Evolutionary conservation across 1,139 yeast species (phyloP), one percentile per base, ranked within the genome.

Genomic region (Suhomyces coccinellae): DNA sequence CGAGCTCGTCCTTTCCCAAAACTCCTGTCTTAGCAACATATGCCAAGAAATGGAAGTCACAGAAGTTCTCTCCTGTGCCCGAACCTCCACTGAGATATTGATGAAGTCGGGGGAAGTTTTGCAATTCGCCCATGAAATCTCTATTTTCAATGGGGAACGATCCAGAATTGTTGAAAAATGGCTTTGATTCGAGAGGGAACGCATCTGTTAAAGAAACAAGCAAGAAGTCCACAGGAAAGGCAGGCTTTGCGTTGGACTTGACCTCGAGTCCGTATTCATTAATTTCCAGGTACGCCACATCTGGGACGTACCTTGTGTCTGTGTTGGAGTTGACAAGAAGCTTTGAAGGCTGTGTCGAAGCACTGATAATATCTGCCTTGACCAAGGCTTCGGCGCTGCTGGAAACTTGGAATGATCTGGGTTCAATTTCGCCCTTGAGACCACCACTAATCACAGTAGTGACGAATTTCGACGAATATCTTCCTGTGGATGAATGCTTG

Each of bases 381-480:
- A 88, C 88, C 61, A 95, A 73, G 0, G 91, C 95, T 65, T 93
- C 98, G 0, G 96, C 97, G 45, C 83, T 77, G 27, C 83, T 80
- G 6, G 96, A 85, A 0, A 90, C 97, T 65, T 95, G 99, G 64
- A 90, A 95, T 30, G 96, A 82, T 26, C 88, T 73, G 11, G 96
- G 88, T 59, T 93, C 99, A 57, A 95, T 91, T 51, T 90, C 96
- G 14, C 96, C 95, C 43, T 82, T 69, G 15, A 77, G 64, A 50
- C 95, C 95, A 22, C 99, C 99, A 2, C 95, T 80, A 4, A 95
- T 77, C 27, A 91, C 95, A 67, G 97, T 90, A 0, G 99, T 93
- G 22, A 91, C 93, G 62, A 89, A 93, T 59, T 89, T 89, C 12
- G 97, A 90, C 12, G 96, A 87, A 61, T 79, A 93, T 33, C 63